Evolutionary conservation across 169 alveolate species (phyloP).

Genomic region (Babesia bigemina): DNA sequence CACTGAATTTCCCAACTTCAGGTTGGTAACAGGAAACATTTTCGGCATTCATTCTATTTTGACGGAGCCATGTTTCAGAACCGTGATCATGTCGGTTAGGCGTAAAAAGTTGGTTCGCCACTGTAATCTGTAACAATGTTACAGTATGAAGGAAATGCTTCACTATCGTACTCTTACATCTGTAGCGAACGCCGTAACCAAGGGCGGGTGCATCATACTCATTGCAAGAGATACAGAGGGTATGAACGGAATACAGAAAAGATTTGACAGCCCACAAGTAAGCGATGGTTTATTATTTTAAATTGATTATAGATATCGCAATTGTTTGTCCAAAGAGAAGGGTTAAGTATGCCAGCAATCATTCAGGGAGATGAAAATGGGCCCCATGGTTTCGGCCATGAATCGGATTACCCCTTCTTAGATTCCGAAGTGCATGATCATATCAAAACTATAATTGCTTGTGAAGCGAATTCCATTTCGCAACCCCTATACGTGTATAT

Average conservation of each 20-base stretch:
- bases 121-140: not conserved
- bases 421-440: not conserved
- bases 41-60: slow-evolving; percentile 38
- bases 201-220: slow-evolving; percentile 1
- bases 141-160: slow-evolving; percentile 8
- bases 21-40: slow-evolving; percentile 60
- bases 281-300: not conserved
- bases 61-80: slow-evolving; percentile 37
- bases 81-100: slow-evolving; percentile 33
- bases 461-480: not conserved
- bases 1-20: slow-evolving; percentile 32
- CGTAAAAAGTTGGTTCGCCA: slow-evolving; percentile 26
- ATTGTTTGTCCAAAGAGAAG: not conserved
- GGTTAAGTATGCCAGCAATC: not conserved
- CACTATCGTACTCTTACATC: not conserved
- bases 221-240: slow-evolving; percentile 15
- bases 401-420: not conserved
- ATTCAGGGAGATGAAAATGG: not conserved
- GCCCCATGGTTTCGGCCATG: not conserved
- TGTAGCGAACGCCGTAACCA: not conserved
- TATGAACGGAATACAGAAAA: not conserved
- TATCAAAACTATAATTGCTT: not conserved
- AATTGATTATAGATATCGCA: slow-evolving; percentile 5
- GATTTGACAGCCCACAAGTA: not conserved
- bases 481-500: not conserved